Conservation (phyloP, 1,139 yeast genomes). For the Hyphopichia wangnamkhiaoensis region DNA sequence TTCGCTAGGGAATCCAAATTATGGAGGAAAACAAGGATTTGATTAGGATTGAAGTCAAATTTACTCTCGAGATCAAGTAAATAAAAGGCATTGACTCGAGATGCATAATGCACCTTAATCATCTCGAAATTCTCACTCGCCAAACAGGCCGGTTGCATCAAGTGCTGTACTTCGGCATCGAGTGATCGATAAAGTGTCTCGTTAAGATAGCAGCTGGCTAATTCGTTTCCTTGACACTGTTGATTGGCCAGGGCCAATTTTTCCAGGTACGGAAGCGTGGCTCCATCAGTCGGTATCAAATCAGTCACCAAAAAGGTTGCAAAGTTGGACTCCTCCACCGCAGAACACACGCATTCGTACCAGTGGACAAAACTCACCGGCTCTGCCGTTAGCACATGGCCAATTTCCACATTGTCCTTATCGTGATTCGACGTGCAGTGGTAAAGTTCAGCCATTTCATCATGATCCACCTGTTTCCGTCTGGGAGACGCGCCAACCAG, state of each 20-base stretch:
- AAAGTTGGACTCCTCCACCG: background rate
- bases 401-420: background rate
- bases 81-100: slow-evolving; percentile 14
- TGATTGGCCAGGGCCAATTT: background rate
- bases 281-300: background rate
- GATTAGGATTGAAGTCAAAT: slow-evolving; percentile 9
- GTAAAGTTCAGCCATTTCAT: background rate
- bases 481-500: no score
- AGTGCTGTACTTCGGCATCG: background rate
- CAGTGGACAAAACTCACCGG: slow-evolving; percentile 2
- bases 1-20: slow-evolving; percentile 14
- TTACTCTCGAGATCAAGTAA: slow-evolving; percentile 15
- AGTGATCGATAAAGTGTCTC: background rate
- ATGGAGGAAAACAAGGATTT: slow-evolving; percentile 11
- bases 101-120: slow-evolving; percentile 14
- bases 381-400: background rate
- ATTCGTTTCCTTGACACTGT: background rate
- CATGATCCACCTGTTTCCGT: background rate
- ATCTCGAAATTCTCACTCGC: slow-evolving; percentile 16
- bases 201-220: slow-evolving; percentile 1
- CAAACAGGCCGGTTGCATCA: background rate
- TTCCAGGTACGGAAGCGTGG: background rate
- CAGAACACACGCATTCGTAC: background rate
- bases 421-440: background rate
- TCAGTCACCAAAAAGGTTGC: background rate